phyloP scores from a whole-genome alignment of 2,329 filamentous ascomycete species.

The Exophiala calicioides region DNA sequence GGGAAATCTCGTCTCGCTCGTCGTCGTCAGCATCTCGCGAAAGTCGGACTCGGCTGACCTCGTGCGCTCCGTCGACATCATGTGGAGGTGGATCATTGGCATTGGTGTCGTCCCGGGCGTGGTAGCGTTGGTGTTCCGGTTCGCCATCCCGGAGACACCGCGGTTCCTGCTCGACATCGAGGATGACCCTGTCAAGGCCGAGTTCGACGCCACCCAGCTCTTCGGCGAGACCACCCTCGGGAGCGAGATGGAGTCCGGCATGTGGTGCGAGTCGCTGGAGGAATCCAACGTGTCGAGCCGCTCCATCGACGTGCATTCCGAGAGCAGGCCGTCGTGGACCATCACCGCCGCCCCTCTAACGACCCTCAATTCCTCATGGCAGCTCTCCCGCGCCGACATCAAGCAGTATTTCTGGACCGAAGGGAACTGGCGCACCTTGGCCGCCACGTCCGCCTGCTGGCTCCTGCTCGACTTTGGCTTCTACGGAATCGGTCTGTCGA shows the following conservation, averaged over 20 bases:
- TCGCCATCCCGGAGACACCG: conserved; percentile 67
- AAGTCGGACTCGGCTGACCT: conserved; percentile 34
- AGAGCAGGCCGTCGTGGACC: conserved; percentile 20
- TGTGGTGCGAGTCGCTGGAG: conserved; percentile 30
- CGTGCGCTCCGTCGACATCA: conserved; percentile 54
- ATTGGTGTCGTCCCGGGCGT: conserved; percentile 65
- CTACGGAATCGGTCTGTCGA: conserved; percentile 56
- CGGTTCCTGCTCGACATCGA: conserved; percentile 67
- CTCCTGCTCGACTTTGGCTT: conserved; percentile 60
- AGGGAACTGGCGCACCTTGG: conserved; percentile 46
- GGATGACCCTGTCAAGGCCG: conserved; percentile 59
- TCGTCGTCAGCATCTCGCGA: conserved; percentile 41
- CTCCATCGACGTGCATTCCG: conserved; percentile 24
- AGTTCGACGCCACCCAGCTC: conserved; percentile 61
- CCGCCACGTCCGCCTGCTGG: conserved; percentile 54
- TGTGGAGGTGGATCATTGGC: conserved; percentile 68
- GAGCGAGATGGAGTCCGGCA: conserved; percentile 19
- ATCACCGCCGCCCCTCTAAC: conserved; percentile 33
- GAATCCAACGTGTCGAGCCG: conserved; percentile 31
- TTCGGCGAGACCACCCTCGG: conserved; percentile 48
- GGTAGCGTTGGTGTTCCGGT: conserved; percentile 65
- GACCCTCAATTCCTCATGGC: conserved; percentile 45
- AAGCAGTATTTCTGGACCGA: conserved; percentile 46
- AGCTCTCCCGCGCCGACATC: conserved; percentile 41
- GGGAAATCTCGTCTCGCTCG: conserved; percentile 62